These are phyloP conservation scores for Hymenoscyphus albidus DNA, from an alignment of 2,329 filamentous ascomycete species.

Conservation along the genomic window DNA sequence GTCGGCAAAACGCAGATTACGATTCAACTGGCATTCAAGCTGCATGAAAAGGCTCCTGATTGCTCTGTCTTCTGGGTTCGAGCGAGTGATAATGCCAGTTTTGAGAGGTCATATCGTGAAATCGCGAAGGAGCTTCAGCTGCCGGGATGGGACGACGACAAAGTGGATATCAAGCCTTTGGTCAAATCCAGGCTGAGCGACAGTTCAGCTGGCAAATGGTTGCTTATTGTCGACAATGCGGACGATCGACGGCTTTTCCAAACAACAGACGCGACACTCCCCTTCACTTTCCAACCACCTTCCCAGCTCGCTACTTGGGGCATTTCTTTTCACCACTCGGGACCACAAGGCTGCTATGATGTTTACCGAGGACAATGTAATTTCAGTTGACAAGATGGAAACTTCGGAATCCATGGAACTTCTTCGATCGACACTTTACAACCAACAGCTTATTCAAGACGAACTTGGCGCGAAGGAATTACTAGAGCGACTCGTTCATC, in stretches of 20 bases:
- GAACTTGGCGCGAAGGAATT: constrained; percentile 19
- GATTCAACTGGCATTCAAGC: constrained; percentile 25
- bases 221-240: neutral
- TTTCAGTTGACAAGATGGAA: constrained; percentile 27
- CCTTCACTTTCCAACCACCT: constrained; percentile 6
- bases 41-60: constrained; percentile 9
- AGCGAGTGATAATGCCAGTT: neutral
- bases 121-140: neutral
- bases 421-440: constrained; percentile 21
- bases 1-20: constrained; percentile 32
- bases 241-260: neutral
- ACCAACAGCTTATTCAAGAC: constrained; percentile 15
- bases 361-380: constrained; percentile 28
- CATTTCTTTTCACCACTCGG: constrained; percentile 38
- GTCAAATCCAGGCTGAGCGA: neutral
- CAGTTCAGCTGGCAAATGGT: neutral
- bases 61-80: neutral
- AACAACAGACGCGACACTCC: neutral
- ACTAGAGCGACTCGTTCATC: constrained; percentile 27
- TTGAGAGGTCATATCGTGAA: constrained; percentile 8
- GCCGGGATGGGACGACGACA: constrained; percentile 10
- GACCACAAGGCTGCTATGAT: constrained; percentile 32
- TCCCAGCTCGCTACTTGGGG: constrained; percentile 34
- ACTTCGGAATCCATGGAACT: constrained; percentile 31
- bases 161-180: constrained; percentile 14